Percentiles rank a stretch among this genome's conserved stretches.
These are phyloP conservation scores for Candida pseudoglaebosa DNA, from an alignment of 805 yeast species.

Conservation along the genomic window DNA sequence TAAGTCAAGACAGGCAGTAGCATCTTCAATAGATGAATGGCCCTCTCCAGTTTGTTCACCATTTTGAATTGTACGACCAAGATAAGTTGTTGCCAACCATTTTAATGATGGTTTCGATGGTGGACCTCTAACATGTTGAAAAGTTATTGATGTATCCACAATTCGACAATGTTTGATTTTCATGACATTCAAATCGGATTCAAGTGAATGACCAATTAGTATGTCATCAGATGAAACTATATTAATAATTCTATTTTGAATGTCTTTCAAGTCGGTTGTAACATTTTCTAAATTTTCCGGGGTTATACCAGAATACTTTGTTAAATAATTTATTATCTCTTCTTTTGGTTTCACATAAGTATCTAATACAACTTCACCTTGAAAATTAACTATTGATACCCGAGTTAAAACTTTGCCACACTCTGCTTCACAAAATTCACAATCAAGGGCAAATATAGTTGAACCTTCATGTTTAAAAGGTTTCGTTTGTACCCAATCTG, in stretches of 20 bases:
- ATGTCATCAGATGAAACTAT: conserved; percentile 56
- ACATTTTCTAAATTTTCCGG: conserved; percentile 59
- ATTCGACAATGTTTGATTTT: conserved; percentile 67
- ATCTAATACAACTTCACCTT: conserved; percentile 61
- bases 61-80: conserved; percentile 60
- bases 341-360: conserved; percentile 74
- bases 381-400: conserved; percentile 66
- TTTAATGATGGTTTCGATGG: conserved; percentile 77
- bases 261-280: conserved; percentile 60
- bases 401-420: conserved; percentile 69
- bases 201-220: conserved; percentile 86
- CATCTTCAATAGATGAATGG: conserved; percentile 87
- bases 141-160: conserved; percentile 76
- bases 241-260: conserved; percentile 53
- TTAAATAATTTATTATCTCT: conserved; percentile 74
- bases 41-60: conserved; percentile 52
- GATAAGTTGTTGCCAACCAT: conserved; percentile 57
- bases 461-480: conserved; percentile 54
- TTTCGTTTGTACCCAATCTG: conserved; percentile 32
- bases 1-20: conserved; percentile 73
- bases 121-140: conserved; percentile 78
- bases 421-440: conserved; percentile 83
- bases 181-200: conserved; percentile 73
- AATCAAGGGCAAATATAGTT: conserved; percentile 76
- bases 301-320: conserved; percentile 85